A percentile compares a stretch with the other conserved stretches of the same genome.
Evolutionary conservation across 192 early-diverging fungal genomes (phyloP).

Genomic region (Geosiphon pyriformis): DNA sequence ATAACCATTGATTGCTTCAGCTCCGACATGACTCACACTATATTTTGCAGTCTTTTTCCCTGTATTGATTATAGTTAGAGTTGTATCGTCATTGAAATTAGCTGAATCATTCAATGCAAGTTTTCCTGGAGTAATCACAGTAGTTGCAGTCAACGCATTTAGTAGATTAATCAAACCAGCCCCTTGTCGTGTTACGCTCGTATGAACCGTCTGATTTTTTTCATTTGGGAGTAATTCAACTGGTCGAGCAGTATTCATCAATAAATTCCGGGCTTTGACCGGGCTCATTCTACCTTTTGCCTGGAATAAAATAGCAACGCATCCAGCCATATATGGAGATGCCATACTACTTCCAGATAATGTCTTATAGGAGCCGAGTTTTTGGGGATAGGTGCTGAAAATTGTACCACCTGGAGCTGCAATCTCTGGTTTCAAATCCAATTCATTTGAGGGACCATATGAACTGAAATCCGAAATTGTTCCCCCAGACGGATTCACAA

Average conservation of each 20-base stretch:
- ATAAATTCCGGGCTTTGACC: background rate
- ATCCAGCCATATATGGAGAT: constrained; percentile 49
- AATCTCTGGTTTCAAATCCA: constrained; percentile 60
- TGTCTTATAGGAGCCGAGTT: constrained; percentile 29
- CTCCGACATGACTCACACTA: constrained; percentile 33
- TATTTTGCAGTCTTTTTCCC: constrained; percentile 31
- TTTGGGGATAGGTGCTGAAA: constrained; percentile 54
- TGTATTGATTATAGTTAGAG: constrained; percentile 39
- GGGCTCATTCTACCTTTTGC: background rate
- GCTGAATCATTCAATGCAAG: constrained; percentile 52
- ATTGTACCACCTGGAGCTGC: constrained; percentile 59
- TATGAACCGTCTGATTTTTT: background rate
- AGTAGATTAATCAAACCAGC: constrained; percentile 71
- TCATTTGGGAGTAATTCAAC: background rate
- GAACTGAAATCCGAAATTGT: constrained; percentile 69
- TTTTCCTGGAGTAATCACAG: constrained; percentile 46
- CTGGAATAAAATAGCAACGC: constrained; percentile 33
- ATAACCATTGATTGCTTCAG: constrained; percentile 41
- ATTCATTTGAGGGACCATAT: constrained; percentile 64
- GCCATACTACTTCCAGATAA: constrained; percentile 38
- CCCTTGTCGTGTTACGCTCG: constrained; percentile 56
- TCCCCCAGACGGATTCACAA: constrained; percentile 45
- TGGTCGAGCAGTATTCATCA: constrained; percentile 1
- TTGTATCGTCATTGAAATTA: constrained; percentile 25
- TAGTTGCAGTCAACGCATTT: constrained; percentile 49